phyloP scores from a whole-genome alignment of 352 stramenopile species.

The Pilasporangium apinafurcum region DNA sequence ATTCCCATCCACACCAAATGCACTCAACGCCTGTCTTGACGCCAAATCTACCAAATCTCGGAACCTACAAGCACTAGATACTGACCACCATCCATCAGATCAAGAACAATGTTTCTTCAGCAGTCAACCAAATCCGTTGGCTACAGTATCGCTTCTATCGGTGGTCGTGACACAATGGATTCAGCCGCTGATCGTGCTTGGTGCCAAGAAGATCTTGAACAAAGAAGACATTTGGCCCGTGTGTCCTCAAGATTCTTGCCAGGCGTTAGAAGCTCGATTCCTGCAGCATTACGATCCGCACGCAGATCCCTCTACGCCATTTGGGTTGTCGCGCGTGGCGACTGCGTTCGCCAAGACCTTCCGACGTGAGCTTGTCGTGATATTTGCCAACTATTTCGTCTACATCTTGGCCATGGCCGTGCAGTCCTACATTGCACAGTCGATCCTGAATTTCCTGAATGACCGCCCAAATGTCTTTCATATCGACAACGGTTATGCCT shows the following conservation, averaged over 20 bases:
- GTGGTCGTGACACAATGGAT: too few relatives aligned
- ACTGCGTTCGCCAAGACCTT: not conserved
- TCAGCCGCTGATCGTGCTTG: constrained; percentile 1
- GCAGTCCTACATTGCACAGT: constrained; percentile 14
- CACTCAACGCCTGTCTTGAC: too few relatives aligned
- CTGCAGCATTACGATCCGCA: constrained; percentile 5
- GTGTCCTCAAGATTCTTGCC: constrained; percentile 14
- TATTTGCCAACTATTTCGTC: constrained; percentile 1
- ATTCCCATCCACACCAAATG: too few relatives aligned
- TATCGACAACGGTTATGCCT: constrained; percentile 10
- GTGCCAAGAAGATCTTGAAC: constrained; percentile 13
- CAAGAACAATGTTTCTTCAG: too few relatives aligned
- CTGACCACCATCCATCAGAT: too few relatives aligned
- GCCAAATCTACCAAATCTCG: too few relatives aligned
- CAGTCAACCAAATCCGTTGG: too few relatives aligned
- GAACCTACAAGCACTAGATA: too few relatives aligned
- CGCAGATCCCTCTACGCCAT: constrained; percentile 4
- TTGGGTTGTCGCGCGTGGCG: constrained; percentile 2
- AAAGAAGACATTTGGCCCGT: constrained; percentile 21
- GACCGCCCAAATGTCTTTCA: constrained; percentile 1
- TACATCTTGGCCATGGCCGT: constrained; percentile 8
- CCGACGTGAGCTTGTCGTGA: not conserved
- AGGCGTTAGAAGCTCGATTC: constrained; percentile 8
- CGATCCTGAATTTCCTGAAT: constrained; percentile 15
- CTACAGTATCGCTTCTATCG: too few relatives aligned